Evolutionary conservation across 805 yeast species (phyloP).

Genomic region (Ogataea wickerhamii): DNA sequence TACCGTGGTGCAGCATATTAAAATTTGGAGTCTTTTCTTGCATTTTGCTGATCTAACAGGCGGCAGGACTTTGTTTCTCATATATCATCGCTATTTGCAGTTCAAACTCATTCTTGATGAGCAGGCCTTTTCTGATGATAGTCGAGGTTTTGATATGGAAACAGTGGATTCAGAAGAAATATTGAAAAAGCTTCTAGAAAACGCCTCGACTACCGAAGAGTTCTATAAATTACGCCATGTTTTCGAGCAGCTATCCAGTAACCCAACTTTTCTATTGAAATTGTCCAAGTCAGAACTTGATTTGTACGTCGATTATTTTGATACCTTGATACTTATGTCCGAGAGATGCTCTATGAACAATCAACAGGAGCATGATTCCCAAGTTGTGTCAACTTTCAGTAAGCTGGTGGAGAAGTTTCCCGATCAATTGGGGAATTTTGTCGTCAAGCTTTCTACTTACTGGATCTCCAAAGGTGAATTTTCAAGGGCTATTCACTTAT

Average conservation of each 20-base stretch:
- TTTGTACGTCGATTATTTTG: constrained; percentile 45
- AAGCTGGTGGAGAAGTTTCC: constrained; percentile 45
- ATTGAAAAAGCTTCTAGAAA: constrained; percentile 31
- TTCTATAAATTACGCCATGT: constrained; percentile 13
- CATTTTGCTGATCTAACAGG: constrained; percentile 42
- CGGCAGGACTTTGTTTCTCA: constrained; percentile 36
- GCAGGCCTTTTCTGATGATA: constrained; percentile 2
- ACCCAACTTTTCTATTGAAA: constrained; percentile 33
- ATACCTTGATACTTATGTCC: constrained; percentile 30
- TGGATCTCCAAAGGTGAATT: constrained; percentile 38
- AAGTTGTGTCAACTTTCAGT: constrained; percentile 26
- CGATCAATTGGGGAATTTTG: constrained; percentile 53
- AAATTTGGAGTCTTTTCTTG: constrained; percentile 54
- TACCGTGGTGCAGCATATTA: constrained; percentile 50
- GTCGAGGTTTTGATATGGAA: constrained; percentile 2
- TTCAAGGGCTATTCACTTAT: constrained; percentile 38
- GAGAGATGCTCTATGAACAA: background rate
- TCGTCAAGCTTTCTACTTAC: constrained; percentile 46
- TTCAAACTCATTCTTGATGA: constrained; percentile 12
- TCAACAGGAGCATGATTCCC: constrained; percentile 2
- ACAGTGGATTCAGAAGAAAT: constrained; percentile 30
- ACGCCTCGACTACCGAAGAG: constrained; percentile 8
- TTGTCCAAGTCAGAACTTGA: constrained; percentile 44
- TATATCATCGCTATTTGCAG: constrained; percentile 34
- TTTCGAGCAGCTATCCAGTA: constrained; percentile 34